Conservation (phyloP, 2,329 filamentous ascomycete species). For the Aureobasidium sp. region DNA sequence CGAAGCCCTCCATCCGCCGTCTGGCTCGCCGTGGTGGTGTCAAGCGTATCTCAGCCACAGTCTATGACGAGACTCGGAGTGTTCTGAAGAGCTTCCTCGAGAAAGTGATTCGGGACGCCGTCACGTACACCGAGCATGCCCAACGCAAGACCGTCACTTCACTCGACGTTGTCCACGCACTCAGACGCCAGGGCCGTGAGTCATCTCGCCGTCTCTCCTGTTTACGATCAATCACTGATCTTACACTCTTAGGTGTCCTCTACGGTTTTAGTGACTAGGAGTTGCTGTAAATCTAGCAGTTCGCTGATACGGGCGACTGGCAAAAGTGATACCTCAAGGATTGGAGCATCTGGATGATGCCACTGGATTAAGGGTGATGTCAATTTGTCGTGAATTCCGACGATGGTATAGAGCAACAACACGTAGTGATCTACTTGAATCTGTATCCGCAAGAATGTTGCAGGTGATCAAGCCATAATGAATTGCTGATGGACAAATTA, state of each 20-base stretch:
- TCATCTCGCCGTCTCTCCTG: not conserved
- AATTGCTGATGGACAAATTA: too few species aligned
- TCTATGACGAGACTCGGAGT: constrained; percentile 70
- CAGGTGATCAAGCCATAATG: too few species aligned
- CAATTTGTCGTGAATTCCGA: too few species aligned
- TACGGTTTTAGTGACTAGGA: not conserved
- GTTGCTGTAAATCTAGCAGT: too few species aligned
- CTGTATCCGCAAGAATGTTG: too few species aligned
- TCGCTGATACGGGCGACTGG: too few species aligned
- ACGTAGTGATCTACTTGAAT: too few species aligned
- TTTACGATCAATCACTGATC: not conserved
- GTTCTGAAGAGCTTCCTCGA: not conserved
- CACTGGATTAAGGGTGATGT: too few species aligned
- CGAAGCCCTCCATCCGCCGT: not conserved
- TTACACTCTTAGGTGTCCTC: not conserved
- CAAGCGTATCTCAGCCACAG: constrained; percentile 43
- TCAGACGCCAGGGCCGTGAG: not conserved
- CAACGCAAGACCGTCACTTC: not conserved
- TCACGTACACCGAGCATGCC: not conserved
- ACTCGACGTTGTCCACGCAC: not conserved
- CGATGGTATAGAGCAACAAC: too few species aligned
- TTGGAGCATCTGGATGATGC: too few species aligned
- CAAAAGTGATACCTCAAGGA: too few species aligned
- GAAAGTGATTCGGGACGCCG: not conserved
- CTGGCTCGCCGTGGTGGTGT: constrained; percentile 51